phyloP scores from a whole-genome alignment of 148 eudicot genomes.

The Cornus florida region DNA sequence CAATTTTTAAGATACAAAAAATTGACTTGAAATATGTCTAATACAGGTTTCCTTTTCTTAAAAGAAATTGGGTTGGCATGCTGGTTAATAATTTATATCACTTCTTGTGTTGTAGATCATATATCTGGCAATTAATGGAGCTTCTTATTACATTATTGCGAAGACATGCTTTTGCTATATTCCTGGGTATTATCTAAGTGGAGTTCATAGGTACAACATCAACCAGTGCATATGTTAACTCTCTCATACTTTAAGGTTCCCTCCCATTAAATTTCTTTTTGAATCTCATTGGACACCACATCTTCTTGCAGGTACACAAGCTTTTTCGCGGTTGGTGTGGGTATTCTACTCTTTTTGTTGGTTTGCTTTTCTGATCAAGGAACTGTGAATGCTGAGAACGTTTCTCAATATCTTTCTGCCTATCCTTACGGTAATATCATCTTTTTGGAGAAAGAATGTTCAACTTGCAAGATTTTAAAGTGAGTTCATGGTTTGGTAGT shows the following conservation, averaged over 20 bases:
- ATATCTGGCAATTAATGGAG: conserved; percentile 72
- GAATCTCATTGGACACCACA: conserved; percentile 19
- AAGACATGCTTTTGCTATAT: conserved; percentile 74
- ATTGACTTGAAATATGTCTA: too few species aligned
- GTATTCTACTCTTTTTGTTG: conserved; percentile 75
- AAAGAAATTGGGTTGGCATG: too few species aligned
- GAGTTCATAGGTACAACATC: conserved; percentile 68
- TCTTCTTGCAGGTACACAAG: conserved; percentile 76
- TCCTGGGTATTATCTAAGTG: conserved; percentile 84
- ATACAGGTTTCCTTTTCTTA: too few species aligned
- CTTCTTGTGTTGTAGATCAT: conserved; percentile 59
- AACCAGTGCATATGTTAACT: not conserved
- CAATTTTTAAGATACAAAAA: too few species aligned
- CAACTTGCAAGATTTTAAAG: conserved; percentile 88
- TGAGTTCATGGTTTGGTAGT: conserved; percentile 38
- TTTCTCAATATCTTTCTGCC: conserved; percentile 72
- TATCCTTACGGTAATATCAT: conserved; percentile 87
- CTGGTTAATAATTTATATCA: not conserved
- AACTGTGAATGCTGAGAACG: conserved; percentile 77
- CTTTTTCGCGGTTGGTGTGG: conserved; percentile 74
- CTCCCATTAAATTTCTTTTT: conserved; percentile 15
- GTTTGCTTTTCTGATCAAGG: conserved; percentile 97
- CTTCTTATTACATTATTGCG: conserved; percentile 69
- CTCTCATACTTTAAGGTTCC: not conserved
- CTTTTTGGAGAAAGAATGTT: conserved; percentile 77